phyloP scores from a whole-genome alignment of 192 early-diverging fungal species.

The Linnemannia elongata region DNA sequence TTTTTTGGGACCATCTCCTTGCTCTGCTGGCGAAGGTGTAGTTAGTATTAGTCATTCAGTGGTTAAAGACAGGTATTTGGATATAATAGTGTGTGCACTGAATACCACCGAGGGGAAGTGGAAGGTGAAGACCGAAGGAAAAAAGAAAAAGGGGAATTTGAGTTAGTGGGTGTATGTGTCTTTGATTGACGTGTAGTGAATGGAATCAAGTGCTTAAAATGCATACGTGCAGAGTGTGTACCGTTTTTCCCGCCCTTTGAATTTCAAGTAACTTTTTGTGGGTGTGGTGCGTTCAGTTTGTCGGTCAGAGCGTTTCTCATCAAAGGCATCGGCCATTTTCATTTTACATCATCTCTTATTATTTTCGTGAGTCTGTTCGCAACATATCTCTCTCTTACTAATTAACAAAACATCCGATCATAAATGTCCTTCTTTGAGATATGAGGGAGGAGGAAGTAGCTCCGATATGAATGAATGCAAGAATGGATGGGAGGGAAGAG shows the following conservation, averaged over 20 bases:
- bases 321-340: not conserved
- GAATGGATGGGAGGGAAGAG: not conserved
- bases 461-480: not conserved
- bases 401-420: not conserved
- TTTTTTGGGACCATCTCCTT: too few relatives aligned
- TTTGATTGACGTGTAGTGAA: too few relatives aligned
- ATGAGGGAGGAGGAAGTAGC: not conserved
- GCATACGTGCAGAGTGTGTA: not conserved
- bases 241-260: conserved; percentile 5
- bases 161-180: too few relatives aligned
- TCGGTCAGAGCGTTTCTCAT: not conserved
- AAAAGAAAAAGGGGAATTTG: not conserved
- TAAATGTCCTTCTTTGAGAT: not conserved
- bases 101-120: not conserved
- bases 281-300: too few relatives aligned
- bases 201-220: not conserved
- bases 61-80: not conserved
- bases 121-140: not conserved
- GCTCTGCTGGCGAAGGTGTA: too few relatives aligned
- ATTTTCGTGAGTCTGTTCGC: not conserved
- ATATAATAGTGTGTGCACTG: not conserved
- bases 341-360: not conserved
- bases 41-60: too few relatives aligned
- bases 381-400: not conserved
- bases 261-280: not conserved